A percentile compares a stretch with the other conserved stretches of the same genome.
Conservation (phyloP, 352 stramenopile species). For the Globisporangium echinulatum region DNA sequence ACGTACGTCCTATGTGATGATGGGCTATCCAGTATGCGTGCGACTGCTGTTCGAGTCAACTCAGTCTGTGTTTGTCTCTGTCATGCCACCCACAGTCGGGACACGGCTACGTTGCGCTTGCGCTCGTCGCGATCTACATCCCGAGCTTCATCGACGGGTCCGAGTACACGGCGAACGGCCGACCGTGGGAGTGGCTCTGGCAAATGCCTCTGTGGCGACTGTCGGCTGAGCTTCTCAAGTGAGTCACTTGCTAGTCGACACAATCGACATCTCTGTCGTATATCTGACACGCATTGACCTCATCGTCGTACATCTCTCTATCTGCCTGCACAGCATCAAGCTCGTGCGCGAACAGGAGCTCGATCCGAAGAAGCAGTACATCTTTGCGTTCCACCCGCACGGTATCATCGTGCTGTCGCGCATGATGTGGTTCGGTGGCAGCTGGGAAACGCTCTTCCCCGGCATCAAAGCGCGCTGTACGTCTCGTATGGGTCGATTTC, state of each 20-base stretch:
- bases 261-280: too few relatives aligned
- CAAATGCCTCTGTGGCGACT: constrained; percentile 27
- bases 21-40: background rate
- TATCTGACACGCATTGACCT: too few relatives aligned
- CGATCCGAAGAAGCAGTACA: constrained; percentile 20
- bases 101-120: constrained; percentile 21
- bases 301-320: background rate
- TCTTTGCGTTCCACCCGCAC: constrained; percentile 50
- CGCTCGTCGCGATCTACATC: constrained; percentile 35
- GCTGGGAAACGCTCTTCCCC: constrained; percentile 34
- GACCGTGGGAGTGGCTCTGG: constrained; percentile 30
- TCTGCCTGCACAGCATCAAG: constrained; percentile 14
- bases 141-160: constrained; percentile 35
- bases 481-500: background rate
- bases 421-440: constrained; percentile 34
- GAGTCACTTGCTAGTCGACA: background rate
- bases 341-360: constrained; percentile 34
- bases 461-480: constrained; percentile 18
- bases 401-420: constrained; percentile 48
- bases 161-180: constrained; percentile 29
- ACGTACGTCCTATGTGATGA: background rate
- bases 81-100: background rate
- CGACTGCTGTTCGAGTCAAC: background rate
- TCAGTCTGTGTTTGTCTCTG: too few relatives aligned
- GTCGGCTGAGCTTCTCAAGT: constrained; percentile 14